Evolutionary conservation across 805 yeast species (phyloP), one percentile per base, ranked within the genome.

Genomic region (Wickerhamomyces bovis): DNA sequence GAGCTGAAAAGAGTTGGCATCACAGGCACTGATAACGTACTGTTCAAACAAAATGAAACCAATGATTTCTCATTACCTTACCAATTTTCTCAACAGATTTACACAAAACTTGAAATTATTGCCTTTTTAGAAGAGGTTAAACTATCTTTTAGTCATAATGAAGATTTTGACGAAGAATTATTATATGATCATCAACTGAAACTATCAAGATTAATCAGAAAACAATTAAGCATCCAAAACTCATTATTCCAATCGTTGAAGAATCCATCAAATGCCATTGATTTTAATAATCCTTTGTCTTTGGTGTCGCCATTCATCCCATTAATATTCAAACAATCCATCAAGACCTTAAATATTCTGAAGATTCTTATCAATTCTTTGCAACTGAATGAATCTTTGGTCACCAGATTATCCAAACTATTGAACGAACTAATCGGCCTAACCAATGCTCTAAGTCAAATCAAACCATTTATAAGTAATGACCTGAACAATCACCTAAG

Each of bases 171-270:
- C 41, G 71, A 67, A 33, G 65, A 57, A 25, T 40, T 63, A 11
- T 46, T 61, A 15, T 46, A 47, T 28, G 78, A 75, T 50, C 61
- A 63, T 45, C 72, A 71, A 42, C 52, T 71, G 39, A 72, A 72
- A 48, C 54, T 72, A 16, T 58, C 66, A 18, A 55, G 77, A 42
- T 47, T 73, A 10, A 54, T 69, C 13, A 72, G 69, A 53, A 70
- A 46, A 31, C 47, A 41, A 35, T 35, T 58, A 21, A 45, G 50
- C 3, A 7, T 39, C 7, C 54, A 52, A 48, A 49, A 45, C 18
- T 42, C 28, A 44, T 44, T 46, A 11, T 46, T 61, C 3, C 38
- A 18, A 8, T 18, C 25, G 4, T 41, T 53, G 16, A 48, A 47
- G 36, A 58, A 57, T 43, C 16, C 45, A 15, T 52, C 63, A 9